A percentile compares a stretch with the other conserved stretches of the same genome.
Conservation (phyloP, 768 basidiomycete species). For the Baorangia bicolor region DNA sequence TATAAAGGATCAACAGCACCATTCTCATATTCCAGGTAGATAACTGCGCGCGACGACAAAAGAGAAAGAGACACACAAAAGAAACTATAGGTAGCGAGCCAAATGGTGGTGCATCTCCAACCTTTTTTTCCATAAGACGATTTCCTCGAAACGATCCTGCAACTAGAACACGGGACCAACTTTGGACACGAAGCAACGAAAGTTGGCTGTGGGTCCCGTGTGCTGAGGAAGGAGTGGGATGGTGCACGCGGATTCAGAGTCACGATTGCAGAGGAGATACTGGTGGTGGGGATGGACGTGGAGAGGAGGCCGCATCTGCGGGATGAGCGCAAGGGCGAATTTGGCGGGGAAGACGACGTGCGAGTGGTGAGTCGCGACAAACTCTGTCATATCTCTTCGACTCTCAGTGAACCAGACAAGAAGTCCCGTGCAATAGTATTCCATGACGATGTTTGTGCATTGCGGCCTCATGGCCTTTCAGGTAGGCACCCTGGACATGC, state of each 20-base stretch:
- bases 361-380: no score
- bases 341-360: slow-evolving; percentile 31
- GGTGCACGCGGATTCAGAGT: slow-evolving; percentile 19
- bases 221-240: no score
- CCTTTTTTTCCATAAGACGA: no score
- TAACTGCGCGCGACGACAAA: not conserved
- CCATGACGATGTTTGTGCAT: no score
- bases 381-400: no score
- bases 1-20: slow-evolving; percentile 66
- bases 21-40: slow-evolving; percentile 51
- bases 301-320: slow-evolving; percentile 38
- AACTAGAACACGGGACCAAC: slow-evolving; percentile 85
- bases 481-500: no score
- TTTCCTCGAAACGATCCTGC: slow-evolving; percentile 86
- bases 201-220: no score
- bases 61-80: slow-evolving; percentile 56
- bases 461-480: no score
- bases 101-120: slow-evolving; percentile 69
- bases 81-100: slow-evolving; percentile 76
- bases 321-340: slow-evolving; percentile 37
- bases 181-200: slow-evolving; percentile 74
- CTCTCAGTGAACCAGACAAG: no score
- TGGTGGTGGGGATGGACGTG: slow-evolving; percentile 17
- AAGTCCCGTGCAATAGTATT: no score
- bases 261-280: slow-evolving; percentile 20